Conservation (phyloP, 441 rosid species). For the Erysimum pusillum region DNA sequence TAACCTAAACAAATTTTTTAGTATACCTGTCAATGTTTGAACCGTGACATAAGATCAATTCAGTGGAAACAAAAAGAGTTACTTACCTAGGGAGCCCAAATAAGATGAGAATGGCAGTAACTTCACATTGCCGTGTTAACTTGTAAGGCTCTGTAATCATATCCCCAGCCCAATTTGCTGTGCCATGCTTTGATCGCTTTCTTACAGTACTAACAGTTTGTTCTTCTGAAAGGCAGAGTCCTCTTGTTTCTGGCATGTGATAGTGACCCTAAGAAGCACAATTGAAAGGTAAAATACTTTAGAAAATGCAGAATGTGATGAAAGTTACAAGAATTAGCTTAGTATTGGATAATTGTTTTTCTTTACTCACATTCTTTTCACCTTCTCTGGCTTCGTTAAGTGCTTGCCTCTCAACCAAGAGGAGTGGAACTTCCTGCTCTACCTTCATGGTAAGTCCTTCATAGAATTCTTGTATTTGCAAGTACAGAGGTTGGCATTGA, state of each 20-base stretch:
- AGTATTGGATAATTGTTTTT: background rate
- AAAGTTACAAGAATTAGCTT: constrained; percentile 6
- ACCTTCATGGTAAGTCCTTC: constrained; percentile 72
- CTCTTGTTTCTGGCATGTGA: constrained; percentile 92
- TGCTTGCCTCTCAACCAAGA: constrained; percentile 80
- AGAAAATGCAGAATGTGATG: background rate
- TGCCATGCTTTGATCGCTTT: constrained; percentile 60
- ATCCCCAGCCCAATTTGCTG: constrained; percentile 57
- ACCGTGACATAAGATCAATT: background rate
- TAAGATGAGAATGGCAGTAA: constrained; percentile 80
- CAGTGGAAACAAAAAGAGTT: constrained; percentile 7
- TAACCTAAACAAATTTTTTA: constrained; percentile 54
- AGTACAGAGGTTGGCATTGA: constrained; percentile 71
- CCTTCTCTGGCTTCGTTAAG: constrained; percentile 82
- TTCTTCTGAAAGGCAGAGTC: constrained; percentile 88
- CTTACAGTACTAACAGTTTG: constrained; percentile 74
- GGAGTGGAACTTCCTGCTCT: constrained; percentile 73
- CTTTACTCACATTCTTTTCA: constrained; percentile 69
- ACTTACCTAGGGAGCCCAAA: constrained; percentile 79
- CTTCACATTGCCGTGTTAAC: constrained; percentile 72
- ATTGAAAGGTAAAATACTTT: constrained; percentile 28
- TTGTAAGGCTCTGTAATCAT: constrained; percentile 69
- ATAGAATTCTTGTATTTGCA: constrained; percentile 67
- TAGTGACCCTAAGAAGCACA: constrained; percentile 67
- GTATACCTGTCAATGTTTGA: background rate